Base-by-base conservation (phyloP, 352 stramenopile species). In the Thalassiosira hispida region DNA sequence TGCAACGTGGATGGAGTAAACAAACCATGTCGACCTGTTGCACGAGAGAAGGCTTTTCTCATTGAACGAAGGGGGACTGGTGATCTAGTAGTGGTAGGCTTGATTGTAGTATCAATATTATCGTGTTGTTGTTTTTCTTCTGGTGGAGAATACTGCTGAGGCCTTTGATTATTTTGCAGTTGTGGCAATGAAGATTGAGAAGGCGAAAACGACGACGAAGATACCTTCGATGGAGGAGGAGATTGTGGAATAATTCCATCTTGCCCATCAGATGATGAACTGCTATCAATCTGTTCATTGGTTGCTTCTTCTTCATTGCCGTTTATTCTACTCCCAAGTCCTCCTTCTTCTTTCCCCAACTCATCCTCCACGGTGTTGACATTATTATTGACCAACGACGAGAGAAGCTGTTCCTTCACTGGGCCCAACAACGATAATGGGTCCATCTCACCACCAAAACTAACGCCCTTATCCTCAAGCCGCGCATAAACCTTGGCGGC, bases 1-100 rank as follows among this genome's bases (percentile, higher is more conserved):
- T 81, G 73, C 40, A 60, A 38, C 53, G 67, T 70, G 1, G 81
- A 79, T 42, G 81, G 79, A 16, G 85, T 90, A 11, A 91, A 55
- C 0, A 88, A 38, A 23, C 86, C 86, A 59, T 92, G 86, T 3
- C 90, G 69, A 0, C 86, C 86, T 25, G 86, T 92, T 1, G 66
- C 53, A 51, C 79, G 72, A 11, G 86, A 78, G 59, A 90, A 77
- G 33, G 69, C 67, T 65, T 92, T 92, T 52, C 86, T 52, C n/a
- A 91, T 16, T 12, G 46, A 64, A 49, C 86, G 74, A 55, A 92
- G 81, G n/a, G 84, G 86, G 52, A 90, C 84, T 18, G 42, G 56
- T 49, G 59, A 22, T 42, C 22, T 20, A 22, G 22, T 20, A 53
- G 46, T 7, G 5, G 8, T 9, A 20, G 20, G 35, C 1, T 55